Evolutionary conservation across 2,329 filamentous ascomycete genomes (phyloP).

Genomic region (Fusarium sp.): DNA sequence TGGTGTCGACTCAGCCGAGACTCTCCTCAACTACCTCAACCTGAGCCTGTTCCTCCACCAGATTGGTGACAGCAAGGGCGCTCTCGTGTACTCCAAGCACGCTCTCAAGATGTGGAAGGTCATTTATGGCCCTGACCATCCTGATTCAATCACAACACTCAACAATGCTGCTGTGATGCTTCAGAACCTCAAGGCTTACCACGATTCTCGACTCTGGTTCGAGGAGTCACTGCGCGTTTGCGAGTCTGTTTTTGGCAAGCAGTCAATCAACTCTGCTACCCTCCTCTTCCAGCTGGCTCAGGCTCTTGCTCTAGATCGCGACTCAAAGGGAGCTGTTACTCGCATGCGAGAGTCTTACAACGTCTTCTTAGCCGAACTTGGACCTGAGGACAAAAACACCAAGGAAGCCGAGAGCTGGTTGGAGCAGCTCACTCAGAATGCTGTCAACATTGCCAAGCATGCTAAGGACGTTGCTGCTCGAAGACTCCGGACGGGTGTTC

Average conservation of each 20-base stretch:
- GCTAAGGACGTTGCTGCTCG: conserved; percentile 85
- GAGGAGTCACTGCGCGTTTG: conserved; percentile 90
- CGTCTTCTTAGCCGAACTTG: conserved; percentile 89
- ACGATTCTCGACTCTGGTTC: conserved; percentile 96
- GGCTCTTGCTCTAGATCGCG: conserved; percentile 92
- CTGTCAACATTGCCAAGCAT: conserved; percentile 92
- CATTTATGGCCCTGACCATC: conserved; percentile 92
- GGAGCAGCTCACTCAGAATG: conserved; percentile 94
- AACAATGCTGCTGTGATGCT: conserved; percentile 99
- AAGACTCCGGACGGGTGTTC: conserved; percentile 74
- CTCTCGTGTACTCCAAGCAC: conserved; percentile 90
- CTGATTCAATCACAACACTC: conserved; percentile 97
- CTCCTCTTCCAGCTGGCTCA: conserved; percentile 97
- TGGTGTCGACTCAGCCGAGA: conserved; percentile 92
- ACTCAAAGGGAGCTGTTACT: conserved; percentile 88
- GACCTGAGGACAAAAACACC: conserved; percentile 93
- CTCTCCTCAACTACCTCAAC: conserved; percentile 94
- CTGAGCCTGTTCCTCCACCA: conserved; percentile 94
- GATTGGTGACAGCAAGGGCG: conserved; percentile 85
- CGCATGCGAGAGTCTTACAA: conserved; percentile 97
- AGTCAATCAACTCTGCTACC: conserved; percentile 92
- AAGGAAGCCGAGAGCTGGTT: conserved; percentile 98
- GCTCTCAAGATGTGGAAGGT: conserved; percentile 96
- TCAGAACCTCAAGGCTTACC: conserved; percentile 92
- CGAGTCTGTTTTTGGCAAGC: conserved; percentile 87